Evolutionary conservation across 257 asterid species (phyloP).

Genomic region (Ballota nigra): DNA sequence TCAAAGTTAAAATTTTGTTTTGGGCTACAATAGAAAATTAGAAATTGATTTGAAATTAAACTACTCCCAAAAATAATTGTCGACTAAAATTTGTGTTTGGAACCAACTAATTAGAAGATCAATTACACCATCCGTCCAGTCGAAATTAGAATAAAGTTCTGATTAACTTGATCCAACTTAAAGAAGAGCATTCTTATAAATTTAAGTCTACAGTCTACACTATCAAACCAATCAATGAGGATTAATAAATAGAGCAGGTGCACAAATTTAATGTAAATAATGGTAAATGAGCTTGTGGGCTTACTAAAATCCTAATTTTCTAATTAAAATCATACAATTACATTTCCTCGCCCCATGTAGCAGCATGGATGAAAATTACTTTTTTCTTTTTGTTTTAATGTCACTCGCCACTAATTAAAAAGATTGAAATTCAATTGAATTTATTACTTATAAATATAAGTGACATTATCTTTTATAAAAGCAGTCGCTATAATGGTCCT

Average conservation of each 20-base stretch:
- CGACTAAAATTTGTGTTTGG: no score
- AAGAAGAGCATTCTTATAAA: no score
- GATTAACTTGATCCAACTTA: no score
- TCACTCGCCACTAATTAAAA: neutral
- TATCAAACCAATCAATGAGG: no score
- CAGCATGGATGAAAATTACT: neutral
- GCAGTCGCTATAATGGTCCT: constrained; percentile 7
- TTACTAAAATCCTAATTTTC: neutral
- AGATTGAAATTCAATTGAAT: neutral
- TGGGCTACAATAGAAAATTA: neutral
- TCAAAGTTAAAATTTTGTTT: constrained; percentile 10
- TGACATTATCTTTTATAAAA: neutral
- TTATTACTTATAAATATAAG: neutral
- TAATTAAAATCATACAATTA: neutral
- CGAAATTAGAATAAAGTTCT: no score
- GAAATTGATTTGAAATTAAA: no score
- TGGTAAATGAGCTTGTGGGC: neutral
- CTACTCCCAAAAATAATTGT: no score
- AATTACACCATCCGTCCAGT: no score
- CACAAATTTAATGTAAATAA: no score
- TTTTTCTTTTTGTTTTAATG: neutral
- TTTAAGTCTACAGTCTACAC: no score
- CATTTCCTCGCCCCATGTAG: neutral
- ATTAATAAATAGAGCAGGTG: no score
- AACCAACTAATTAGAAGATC: no score